Evolutionary conservation across 129 eudicot species (phyloP).

Genomic region (Flaveria ramosissima): DNA sequence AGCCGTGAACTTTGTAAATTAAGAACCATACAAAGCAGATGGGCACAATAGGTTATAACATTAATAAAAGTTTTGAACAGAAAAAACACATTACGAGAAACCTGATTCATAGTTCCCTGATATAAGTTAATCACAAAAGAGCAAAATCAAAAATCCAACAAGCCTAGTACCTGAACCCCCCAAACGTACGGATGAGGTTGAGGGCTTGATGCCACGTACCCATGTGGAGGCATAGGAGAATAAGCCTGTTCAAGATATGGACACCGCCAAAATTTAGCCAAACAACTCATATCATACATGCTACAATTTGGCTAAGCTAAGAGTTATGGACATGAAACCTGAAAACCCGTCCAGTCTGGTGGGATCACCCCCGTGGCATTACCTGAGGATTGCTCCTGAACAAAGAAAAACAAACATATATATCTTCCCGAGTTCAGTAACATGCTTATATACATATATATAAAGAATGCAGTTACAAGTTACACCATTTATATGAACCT

Average conservation of each 20-base stretch:
- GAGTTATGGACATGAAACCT: constrained; percentile 40
- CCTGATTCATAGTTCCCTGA: not conserved
- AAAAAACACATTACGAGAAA: not conserved
- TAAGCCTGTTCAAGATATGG: constrained; percentile 62
- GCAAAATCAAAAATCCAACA: constrained; percentile 16
- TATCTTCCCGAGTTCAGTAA: constrained; percentile 4
- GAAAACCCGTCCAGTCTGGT: constrained; percentile 81
- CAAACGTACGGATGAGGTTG: constrained; percentile 77
- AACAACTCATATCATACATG: constrained; percentile 11
- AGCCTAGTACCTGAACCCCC: constrained; percentile 65
- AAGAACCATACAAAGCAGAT: not conserved
- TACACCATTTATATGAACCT: constrained; percentile 11
- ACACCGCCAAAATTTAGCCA: constrained; percentile 13
- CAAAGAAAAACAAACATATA: not conserved
- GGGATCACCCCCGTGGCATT: constrained; percentile 49
- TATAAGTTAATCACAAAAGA: not conserved
- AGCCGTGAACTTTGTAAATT: not conserved
- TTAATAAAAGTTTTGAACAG: no score
- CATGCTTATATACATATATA: constrained; percentile 10
- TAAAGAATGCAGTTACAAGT: not conserved
- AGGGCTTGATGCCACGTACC: constrained; percentile 76
- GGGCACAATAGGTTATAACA: no score
- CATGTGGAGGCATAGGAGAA: constrained; percentile 92
- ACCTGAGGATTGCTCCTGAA: constrained; percentile 63
- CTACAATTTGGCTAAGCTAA: constrained; percentile 12